Evolutionary conservation across 2,329 filamentous ascomycete genomes (phyloP).

Genomic region (Aureobasidium sp.): DNA sequence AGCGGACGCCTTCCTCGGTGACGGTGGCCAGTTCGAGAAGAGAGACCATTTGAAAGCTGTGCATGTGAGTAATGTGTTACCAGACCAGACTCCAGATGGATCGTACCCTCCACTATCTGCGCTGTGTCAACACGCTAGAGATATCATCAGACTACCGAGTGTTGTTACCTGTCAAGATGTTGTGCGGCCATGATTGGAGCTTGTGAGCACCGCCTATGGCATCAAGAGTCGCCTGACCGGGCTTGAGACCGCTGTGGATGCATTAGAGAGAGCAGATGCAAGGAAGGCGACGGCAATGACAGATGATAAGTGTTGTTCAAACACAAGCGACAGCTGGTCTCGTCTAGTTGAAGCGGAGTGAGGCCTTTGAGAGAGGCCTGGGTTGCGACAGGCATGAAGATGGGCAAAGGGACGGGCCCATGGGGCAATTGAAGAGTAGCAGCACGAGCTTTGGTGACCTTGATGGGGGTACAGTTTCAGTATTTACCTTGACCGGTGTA

Average conservation of each 20-base stretch:
- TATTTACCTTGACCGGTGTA: neutral
- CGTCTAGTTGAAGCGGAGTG: constrained; percentile 84
- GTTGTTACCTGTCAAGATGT: constrained; percentile 65
- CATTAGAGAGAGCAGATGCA: neutral
- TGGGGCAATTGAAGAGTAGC: constrained; percentile 83
- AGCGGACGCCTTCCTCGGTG: constrained; percentile 91
- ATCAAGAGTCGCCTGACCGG: constrained; percentile 82
- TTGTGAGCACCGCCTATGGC: constrained; percentile 87
- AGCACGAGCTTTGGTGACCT: constrained; percentile 93
- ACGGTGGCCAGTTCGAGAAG: constrained; percentile 86
- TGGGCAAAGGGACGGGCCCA: constrained; percentile 79
- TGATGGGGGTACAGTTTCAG: constrained; percentile 17
- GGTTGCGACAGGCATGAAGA: constrained; percentile 98
- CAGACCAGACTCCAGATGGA: neutral
- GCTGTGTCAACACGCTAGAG: constrained; percentile 5
- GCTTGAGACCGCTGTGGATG: constrained; percentile 63
- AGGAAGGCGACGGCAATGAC: constrained; percentile 22
- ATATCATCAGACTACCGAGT: constrained; percentile 20
- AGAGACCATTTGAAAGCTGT: constrained; percentile 97
- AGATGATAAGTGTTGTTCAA: constrained; percentile 98
- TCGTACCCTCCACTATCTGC: constrained; percentile 42
- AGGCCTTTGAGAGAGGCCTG: constrained; percentile 92
- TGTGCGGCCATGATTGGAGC: constrained; percentile 90
- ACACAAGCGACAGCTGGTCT: constrained; percentile 82
- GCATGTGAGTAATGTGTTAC: neutral